phyloP scores from a whole-genome alignment of 2,329 filamentous ascomycete genomes.

The Didymella sp. region DNA sequence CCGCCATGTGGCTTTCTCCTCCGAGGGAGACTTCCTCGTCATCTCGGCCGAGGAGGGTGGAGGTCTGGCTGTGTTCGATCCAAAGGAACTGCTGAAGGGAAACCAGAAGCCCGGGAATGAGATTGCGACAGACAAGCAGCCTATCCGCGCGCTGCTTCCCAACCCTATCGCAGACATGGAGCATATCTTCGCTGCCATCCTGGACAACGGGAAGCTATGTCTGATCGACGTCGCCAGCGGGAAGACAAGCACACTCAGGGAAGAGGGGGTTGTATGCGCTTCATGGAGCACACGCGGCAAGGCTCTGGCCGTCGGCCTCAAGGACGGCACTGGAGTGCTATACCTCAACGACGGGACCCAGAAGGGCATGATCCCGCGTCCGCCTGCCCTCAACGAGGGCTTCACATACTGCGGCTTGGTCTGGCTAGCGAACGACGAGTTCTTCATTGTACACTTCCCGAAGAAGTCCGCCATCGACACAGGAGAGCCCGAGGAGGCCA shows the following conservation, averaged over 20 bases:
- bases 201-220: constrained; percentile 78
- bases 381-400: constrained; percentile 68
- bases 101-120: constrained; percentile 72
- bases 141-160: constrained; percentile 76
- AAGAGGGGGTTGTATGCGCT: constrained; percentile 78
- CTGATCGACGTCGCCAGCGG: constrained; percentile 80
- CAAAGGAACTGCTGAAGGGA: constrained; percentile 71
- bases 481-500: constrained; percentile 62
- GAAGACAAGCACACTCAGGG: constrained; percentile 61
- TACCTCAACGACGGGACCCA: constrained; percentile 81
- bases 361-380: constrained; percentile 80
- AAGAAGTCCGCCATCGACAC: constrained; percentile 53
- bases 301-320: constrained; percentile 85
- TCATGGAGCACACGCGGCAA: constrained; percentile 95
- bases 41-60: constrained; percentile 82
- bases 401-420: constrained; percentile 78
- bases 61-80: constrained; percentile 78
- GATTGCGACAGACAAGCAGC: constrained; percentile 75
- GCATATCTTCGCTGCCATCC: constrained; percentile 80
- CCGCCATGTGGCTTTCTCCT: constrained; percentile 88
- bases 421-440: constrained; percentile 89
- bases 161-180: constrained; percentile 79
- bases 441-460: constrained; percentile 73
- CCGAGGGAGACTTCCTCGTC: constrained; percentile 85
- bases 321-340: constrained; percentile 79